Base-by-base conservation (phyloP, 331 rosid species). In the Rhamnella rubrinervis region DNA sequence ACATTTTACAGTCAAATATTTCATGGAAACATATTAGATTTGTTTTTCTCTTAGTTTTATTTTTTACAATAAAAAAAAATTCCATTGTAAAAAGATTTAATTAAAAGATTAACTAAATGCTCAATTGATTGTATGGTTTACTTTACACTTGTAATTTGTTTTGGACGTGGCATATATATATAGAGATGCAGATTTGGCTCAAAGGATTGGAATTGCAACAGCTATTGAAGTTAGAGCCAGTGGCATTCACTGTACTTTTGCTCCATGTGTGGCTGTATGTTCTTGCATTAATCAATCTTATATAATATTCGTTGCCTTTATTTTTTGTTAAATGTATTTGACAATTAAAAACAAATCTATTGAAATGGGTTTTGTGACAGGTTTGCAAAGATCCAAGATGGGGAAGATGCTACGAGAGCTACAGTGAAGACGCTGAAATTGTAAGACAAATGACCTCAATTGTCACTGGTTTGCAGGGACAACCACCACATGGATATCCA, bases 261-360 rank as follows among this genome's bases (percentile, higher is more conserved):
- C 96, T 65, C 96, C 95, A 10, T 90, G 95, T 79, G 87, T 90
- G 21, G 96, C 96, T 44, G 96, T 90, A 78, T 82, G 96, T 71
- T 57, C 14, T 50, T 44, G 46, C 47, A 35, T 60, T 65, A 46
- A 72, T 21, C 7, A 31, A 31, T 31, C 35, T 31, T 31, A 31
- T 31, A 31, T 2, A 31, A 31, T 31, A 31, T 31, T 31, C 35
- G 35, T 31, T 2, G 31, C 31, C 31, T 26, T 31, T 0, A 31
- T 31, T 4, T 3, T 3, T 31, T 23, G 23, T 23, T 23, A 23
- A 23, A 23, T 23, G 1, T 23, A 23, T 23, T 23, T 23, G 23
- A 23, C 23, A 23, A 23, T 23, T 23, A 23, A 23, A 23, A 23
- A 23, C 23, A 46, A 39, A 17, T 51, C 61, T 56, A 53, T 28